Base-by-base conservation (phyloP, 1,284 basidiomycete genomes). In the Pseudozyma thailandica region DNA sequence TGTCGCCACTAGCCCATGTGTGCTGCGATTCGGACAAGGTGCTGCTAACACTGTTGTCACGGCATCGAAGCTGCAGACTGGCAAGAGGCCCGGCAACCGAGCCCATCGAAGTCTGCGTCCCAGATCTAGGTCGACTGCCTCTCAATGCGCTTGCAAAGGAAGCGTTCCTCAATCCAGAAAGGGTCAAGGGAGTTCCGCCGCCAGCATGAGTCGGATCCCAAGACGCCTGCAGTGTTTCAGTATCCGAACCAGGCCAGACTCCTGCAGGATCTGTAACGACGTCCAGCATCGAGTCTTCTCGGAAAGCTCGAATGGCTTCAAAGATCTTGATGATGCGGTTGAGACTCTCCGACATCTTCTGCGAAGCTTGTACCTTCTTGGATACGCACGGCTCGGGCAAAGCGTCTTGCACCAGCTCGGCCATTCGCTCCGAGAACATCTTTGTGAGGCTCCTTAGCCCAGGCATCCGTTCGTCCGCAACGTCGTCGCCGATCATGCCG, bases 401-500 rank as follows among this genome's bases (percentile, higher is more conserved):
- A n/a, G 25, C n/a, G 25, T 39, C 53, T 4, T 23, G 28, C 7
- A 66, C 44, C 33, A 68, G 25, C 1, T 35, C 49, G 20, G 27
- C 38, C 35, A 68, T 51, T 16, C 48, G 52, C 6, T 42, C 44
- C 15, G 44, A 23, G 18, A 68, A 25, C 43, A 51, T 68, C 21
- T 10, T 42, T 10, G 50, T 45, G 18, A 68, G 28, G 4, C n/a
- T 37, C 37, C 35, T 30, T 28, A 60, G 23, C 20, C 58, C 57
- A 7, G 26, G 23, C 47, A 53, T 37, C 2, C 39, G 21, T n/a
- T 54, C 53, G 0, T 68, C 58, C 4, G 58, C 25, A 2, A 68
- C 50, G 41, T 68, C 58, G 28, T 68, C 64, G 20, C 64, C 58
- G 13, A 61, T 52, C 54, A 56, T 53, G 4, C 33, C 65, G 27